Percentiles rank a stretch among this genome's conserved stretches.
These are phyloP conservation scores for Fimicolochytrium jonesii DNA, from an alignment of 192 early-diverging fungal species.

Conservation along the genomic window DNA sequence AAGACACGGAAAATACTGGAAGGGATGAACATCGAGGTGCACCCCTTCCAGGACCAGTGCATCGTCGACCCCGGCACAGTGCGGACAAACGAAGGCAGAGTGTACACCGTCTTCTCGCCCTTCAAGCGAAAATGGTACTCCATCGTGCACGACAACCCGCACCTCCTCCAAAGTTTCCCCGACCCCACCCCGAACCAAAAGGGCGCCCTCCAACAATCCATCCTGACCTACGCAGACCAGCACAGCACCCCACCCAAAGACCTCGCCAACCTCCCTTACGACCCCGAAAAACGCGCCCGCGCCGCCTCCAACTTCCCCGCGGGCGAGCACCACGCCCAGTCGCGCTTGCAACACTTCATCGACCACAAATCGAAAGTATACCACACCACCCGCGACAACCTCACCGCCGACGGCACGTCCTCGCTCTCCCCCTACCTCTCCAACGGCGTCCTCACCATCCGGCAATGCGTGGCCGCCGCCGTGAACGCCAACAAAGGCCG, in stretches of 20 bases:
- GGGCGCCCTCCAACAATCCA: no score
- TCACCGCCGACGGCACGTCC: slow-evolving; percentile 22
- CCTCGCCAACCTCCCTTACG: neutral
- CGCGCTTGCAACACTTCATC: slow-evolving; percentile 37
- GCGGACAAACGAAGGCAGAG: slow-evolving; percentile 41
- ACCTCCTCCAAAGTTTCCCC: no score
- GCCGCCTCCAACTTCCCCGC: slow-evolving; percentile 37
- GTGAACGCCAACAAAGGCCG: slow-evolving; percentile 41
- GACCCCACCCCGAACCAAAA: no score
- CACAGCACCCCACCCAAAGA: no score
- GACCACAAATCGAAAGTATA: slow-evolving; percentile 31
- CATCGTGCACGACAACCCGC: neutral
- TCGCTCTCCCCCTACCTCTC: slow-evolving; percentile 49
- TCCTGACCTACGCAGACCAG: no score
- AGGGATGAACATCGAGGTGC: slow-evolving; percentile 15
- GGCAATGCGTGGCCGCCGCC: slow-evolving; percentile 50
- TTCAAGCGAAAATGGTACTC: slow-evolving; percentile 34
- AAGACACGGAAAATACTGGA: slow-evolving; percentile 18
- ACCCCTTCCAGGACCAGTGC: slow-evolving; percentile 51
- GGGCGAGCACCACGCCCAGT: slow-evolving; percentile 49
- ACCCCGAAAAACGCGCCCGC: neutral
- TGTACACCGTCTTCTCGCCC: slow-evolving; percentile 45
- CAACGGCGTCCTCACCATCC: slow-evolving; percentile 46
- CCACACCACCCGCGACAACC: slow-evolving; percentile 41
- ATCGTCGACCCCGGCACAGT: slow-evolving; percentile 47